Evolutionary conservation across 768 basidiomycete genomes (phyloP).

Genomic region (Podaxis pistillaris): DNA sequence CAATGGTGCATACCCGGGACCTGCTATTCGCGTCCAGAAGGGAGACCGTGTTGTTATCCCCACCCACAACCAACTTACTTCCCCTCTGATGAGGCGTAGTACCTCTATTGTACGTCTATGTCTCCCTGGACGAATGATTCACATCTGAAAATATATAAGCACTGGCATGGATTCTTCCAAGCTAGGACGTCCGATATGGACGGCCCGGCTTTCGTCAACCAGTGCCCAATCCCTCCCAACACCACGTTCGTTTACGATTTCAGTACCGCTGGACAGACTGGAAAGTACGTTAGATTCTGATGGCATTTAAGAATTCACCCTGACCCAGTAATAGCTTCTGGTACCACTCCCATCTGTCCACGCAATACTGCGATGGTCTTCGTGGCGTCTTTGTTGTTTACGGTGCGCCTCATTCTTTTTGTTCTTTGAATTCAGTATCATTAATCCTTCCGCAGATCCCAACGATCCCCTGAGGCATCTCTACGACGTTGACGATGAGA

Average conservation of each 20-base stretch:
- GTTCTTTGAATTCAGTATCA: not conserved
- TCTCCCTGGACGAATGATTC: not conserved
- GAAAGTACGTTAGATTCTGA: slow-evolving; percentile 15
- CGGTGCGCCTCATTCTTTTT: slow-evolving; percentile 15
- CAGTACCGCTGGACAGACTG: slow-evolving; percentile 25
- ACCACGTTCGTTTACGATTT: slow-evolving; percentile 31
- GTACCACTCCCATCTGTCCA: slow-evolving; percentile 23
- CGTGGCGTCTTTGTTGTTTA: slow-evolving; percentile 29
- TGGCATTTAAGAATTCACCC: not conserved
- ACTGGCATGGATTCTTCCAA: slow-evolving; percentile 25
- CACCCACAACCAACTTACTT: slow-evolving; percentile 26
- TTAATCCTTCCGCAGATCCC: slow-evolving; percentile 1
- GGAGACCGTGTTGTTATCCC: not conserved
- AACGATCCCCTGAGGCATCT: slow-evolving; percentile 17
- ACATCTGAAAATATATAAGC: not conserved
- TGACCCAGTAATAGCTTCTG: slow-evolving; percentile 21
- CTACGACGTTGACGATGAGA: slow-evolving; percentile 21
- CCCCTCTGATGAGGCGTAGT: slow-evolving; percentile 31
- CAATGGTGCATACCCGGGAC: not conserved
- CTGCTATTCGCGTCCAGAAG: slow-evolving; percentile 3
- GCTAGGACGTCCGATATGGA: slow-evolving; percentile 24
- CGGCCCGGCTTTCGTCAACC: slow-evolving; percentile 27
- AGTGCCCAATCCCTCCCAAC: slow-evolving; percentile 30
- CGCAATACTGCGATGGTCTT: slow-evolving; percentile 17
- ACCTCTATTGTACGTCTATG: slow-evolving; percentile 24